Evolutionary conservation across 2,329 filamentous ascomycete species (phyloP).

Genomic region (Phoma sp.): DNA sequence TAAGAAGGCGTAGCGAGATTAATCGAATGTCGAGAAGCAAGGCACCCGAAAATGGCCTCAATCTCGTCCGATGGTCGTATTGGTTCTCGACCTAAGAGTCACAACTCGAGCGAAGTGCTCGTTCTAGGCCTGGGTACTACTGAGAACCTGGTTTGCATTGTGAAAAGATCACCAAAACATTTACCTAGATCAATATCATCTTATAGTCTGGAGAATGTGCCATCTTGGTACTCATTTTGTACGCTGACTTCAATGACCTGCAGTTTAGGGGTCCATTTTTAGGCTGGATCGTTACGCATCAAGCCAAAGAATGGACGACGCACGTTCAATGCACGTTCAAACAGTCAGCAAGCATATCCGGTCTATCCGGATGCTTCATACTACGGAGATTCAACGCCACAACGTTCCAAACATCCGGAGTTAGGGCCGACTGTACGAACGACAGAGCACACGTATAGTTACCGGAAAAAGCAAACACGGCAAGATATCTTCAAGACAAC

Average conservation of each 20-base stretch:
- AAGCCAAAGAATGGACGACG: no score
- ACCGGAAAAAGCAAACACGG: slow-evolving; percentile 7
- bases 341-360: not conserved
- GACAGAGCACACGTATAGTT: not conserved
- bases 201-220: not conserved
- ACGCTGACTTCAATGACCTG: not conserved
- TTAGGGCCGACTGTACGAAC: not conserved
- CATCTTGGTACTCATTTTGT: not conserved
- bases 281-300: no score
- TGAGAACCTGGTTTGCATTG: not conserved
- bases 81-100: not conserved
- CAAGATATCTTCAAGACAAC: slow-evolving; percentile 9
- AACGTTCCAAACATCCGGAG: not conserved
- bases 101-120: not conserved
- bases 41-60: not conserved
- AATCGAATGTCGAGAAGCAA: not conserved
- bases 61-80: not conserved
- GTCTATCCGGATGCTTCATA: slow-evolving; percentile 1
- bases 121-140: not conserved
- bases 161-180: not conserved
- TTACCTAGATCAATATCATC: not conserved
- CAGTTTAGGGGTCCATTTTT: not conserved
- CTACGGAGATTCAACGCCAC: not conserved
- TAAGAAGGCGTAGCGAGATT: no score
- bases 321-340: not conserved